phyloP scores from a whole-genome alignment of 495 filamentous ascomycete genomes.

The Penicillium lividum region DNA sequence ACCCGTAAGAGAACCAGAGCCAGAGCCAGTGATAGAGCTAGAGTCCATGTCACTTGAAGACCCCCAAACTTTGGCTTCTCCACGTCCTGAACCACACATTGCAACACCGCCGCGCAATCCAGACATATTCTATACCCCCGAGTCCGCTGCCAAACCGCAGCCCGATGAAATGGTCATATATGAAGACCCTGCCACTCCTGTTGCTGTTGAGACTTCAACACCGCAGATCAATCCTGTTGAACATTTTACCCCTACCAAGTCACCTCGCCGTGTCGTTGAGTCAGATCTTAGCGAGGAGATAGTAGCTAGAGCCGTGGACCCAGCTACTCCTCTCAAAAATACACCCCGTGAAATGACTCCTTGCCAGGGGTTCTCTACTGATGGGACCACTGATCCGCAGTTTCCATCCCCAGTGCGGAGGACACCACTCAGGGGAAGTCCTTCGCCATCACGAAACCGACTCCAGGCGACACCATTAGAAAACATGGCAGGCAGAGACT shows the following conservation, averaged over 20 bases:
- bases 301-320: background rate
- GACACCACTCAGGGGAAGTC: conserved; percentile 24
- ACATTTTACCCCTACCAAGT: conserved; percentile 14
- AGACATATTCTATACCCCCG: conserved; percentile 7
- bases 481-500: conserved; percentile 1
- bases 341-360: conserved; percentile 18
- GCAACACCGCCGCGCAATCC: conserved; percentile 11
- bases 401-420: conserved; percentile 23
- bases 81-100: conserved; percentile 5
- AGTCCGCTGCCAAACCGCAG: conserved; percentile 16
- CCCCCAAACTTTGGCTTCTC: conserved; percentile 6
- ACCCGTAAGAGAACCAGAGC: conserved; percentile 18
- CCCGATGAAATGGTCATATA: conserved; percentile 40
- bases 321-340: conserved; percentile 15
- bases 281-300: conserved; percentile 6
- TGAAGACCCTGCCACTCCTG: conserved; percentile 42
- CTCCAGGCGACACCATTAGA: conserved; percentile 14
- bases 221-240: conserved; percentile 13
- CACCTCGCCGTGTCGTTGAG: conserved; percentile 11
- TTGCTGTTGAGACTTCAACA: conserved; percentile 11
- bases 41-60: conserved; percentile 19
- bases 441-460: conserved; percentile 27
- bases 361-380: conserved; percentile 5
- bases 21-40: conserved; percentile 18
- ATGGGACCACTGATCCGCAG: conserved; percentile 12